Base-by-base conservation (phyloP, 768 basidiomycete genomes). In the Pleurotus djamor region DNA sequence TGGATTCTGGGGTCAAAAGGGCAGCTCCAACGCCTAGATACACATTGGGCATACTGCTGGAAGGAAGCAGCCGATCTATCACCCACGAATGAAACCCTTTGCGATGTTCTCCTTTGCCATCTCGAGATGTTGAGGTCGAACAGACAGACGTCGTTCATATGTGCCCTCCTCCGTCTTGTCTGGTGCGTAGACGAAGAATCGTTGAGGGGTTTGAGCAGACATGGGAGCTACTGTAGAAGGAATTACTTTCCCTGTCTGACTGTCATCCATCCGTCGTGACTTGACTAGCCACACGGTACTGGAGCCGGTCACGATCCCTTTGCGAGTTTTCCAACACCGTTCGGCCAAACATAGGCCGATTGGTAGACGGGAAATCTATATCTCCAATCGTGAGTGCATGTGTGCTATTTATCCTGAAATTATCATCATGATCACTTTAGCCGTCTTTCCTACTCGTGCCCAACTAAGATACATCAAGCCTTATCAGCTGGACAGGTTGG, bases 141-240 rank as follows among this genome's bases (percentile, higher is more conserved):
- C 84, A 1, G 79, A 75, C 61, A 87, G 72, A 35, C 89, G 78
- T n/a, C 80, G 78, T 17, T 76, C 76, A 45, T 84, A 78, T 3
- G 83, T 81, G 3, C 79, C 87, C 52, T 78, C 76, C 57, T 87
- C 84, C 10, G 81, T 81, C 64, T 78, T 81, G 67, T 91, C 89
- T 2, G 87, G 88, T 1, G 87, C 86, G 64, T 83, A 89, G 34
- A 91, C 83, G 56, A 87, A 63, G 68, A 85, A 86, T 41, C 64
- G 66, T 21, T 68, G 68, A 34, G 49, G 45, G 9, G 61, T 38
- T n/a, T 14, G 10, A 9, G 45, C n/a, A 16, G 57, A 56, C 54
- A 56, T 56, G 17, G 33, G 10, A 9, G 54, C 14, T 13, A 56
- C 6, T 7, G 33, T n/a, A 33, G 38, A 43, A 28, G 21, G 21